Evolutionary conservation across 208 protist species (phyloP).

Genomic region (Balamuthia mandrillaris): DNA sequence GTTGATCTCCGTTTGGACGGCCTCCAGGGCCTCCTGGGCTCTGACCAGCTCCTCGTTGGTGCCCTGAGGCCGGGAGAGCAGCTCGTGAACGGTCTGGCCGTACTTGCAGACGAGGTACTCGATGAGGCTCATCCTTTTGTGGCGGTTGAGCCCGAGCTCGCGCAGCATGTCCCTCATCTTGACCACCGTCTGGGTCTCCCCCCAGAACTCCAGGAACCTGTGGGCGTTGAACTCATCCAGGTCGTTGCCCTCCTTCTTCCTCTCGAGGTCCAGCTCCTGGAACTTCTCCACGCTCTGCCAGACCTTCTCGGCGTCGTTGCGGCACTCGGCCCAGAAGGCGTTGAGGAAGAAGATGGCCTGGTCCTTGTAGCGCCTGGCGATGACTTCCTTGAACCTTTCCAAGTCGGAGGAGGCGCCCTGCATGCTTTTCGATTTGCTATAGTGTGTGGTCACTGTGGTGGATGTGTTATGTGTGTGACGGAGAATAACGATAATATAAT

Average conservation of each 20-base stretch:
- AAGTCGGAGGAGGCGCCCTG: too few relatives aligned
- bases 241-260: conserved; percentile 2
- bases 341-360: conserved; percentile 59
- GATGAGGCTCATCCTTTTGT: conserved; percentile 28
- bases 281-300: conserved; percentile 36
- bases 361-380: conserved; percentile 11
- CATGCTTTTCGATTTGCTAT: too few relatives aligned
- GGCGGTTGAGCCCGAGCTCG: conserved; percentile 8
- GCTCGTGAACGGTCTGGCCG: conserved; percentile 14
- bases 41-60: conserved; percentile 39
- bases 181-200: conserved; percentile 1
- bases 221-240: conserved; percentile 46
- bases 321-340: conserved; percentile 48
- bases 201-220: conserved; percentile 27
- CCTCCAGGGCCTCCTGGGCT: conserved; percentile 37
- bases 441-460: too few relatives aligned
- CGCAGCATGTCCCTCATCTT: conserved; percentile 34
- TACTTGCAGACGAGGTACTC: conserved; percentile 37
- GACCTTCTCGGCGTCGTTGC: conserved; percentile 35
- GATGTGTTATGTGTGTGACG: too few relatives aligned
- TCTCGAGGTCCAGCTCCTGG: conserved; percentile 6
- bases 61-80: conserved; percentile 38
- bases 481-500: too few relatives aligned
- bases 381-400: conserved; percentile 18
- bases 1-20: conserved; percentile 41